Base-by-base conservation (phyloP, 257 asterid species). In the Jasminum sambac region DNA sequence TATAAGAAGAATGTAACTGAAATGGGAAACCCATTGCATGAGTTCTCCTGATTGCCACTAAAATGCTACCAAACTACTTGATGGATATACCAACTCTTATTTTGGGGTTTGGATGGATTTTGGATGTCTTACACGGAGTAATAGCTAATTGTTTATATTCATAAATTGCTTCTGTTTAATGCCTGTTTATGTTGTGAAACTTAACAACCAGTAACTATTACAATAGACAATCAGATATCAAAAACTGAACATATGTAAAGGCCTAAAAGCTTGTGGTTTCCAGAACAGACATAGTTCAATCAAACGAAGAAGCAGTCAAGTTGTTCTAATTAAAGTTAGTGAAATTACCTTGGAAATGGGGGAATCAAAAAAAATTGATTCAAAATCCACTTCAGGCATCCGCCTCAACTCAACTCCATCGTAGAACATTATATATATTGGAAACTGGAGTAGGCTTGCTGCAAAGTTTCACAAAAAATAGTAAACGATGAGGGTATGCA, bases 361-460 rank as follows among this genome's bases (percentile, higher is more conserved):
- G 72, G 92, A 68, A 67, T 81, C 76, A 39, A 87, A 91, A 73
- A 82, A 3, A 17, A 78, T 84, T 64, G 88, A 80, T 79, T 82
- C 90, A 48, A 79, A 81, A 69, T 94, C 90, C 57, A 66, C 64
- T 73, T 85, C 86, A 11, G 99, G 94, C 42, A 84, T 80, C 72
- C 92, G 84, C 58, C 89, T 78, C 74, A 85, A 78, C 71, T 65
- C 89, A 58, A 66, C 77, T 70, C 93, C 98, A 77, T 90, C 90
- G 57, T 82, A 91, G 79, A 88, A 94, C 78, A 91, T 69, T 74
- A 86, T 79, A 71, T 89, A 89, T 0, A 74, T 73, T 13, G 96
- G 99, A 73, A 94, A 93, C 77, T 91, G 96, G 79, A 80, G 88
- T 41, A 88, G 83, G 84, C 89, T 81, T 74, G 82, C 97, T 93